Percentiles rank a stretch among this genome's conserved stretches.
Conservation (phyloP, 768 basidiomycete species). For the Lactarius trivialis region DNA sequence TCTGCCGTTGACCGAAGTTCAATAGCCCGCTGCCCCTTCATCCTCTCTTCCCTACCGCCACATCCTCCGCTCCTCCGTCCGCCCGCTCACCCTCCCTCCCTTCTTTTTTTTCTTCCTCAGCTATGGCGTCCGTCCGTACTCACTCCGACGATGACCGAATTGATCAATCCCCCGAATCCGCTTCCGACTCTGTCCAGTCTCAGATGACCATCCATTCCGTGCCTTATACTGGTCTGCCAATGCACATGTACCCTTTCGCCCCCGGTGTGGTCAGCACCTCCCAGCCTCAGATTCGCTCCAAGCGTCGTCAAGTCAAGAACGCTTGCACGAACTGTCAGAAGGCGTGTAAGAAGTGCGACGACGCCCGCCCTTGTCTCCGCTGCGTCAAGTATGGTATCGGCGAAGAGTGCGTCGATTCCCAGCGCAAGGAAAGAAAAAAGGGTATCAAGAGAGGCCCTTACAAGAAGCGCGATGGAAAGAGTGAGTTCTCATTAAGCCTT, state of each 20-base stretch:
- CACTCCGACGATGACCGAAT: conserved; percentile 36
- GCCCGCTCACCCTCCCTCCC: conserved; percentile 8
- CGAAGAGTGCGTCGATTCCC: conserved; percentile 84
- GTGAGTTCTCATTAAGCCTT: conserved; percentile 40
- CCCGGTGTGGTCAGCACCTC: conserved; percentile 39
- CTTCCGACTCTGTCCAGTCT: conserved; percentile 35
- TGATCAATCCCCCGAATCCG: conserved; percentile 24
- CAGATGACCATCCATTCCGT: conserved; percentile 47
- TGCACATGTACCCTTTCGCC: conserved; percentile 69
- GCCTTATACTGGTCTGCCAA: conserved; percentile 46
- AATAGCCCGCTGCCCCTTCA: conserved; percentile 19
- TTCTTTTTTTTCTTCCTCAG: conserved; percentile 3
- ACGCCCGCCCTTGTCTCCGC: conserved; percentile 85
- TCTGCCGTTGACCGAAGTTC: conserved; percentile 13
- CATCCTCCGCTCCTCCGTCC: conserved; percentile 13
- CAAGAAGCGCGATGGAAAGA: conserved; percentile 93
- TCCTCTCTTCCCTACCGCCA: conserved; percentile 21
- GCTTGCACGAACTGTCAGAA: conserved; percentile 89
- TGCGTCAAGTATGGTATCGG: conserved; percentile 87
- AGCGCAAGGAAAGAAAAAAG: conserved; percentile 88
- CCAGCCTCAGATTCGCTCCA: conserved; percentile 53
- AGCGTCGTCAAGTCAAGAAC: conserved; percentile 86
- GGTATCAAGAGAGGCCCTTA: conserved; percentile 83
- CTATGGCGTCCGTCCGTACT: conserved; percentile 21
- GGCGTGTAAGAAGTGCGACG: conserved; percentile 89